Evolutionary conservation across 495 filamentous ascomycete genomes (phyloP), one percentile per base, ranked within the genome.

Genomic region (Penicillium macrosclerotiorum): DNA sequence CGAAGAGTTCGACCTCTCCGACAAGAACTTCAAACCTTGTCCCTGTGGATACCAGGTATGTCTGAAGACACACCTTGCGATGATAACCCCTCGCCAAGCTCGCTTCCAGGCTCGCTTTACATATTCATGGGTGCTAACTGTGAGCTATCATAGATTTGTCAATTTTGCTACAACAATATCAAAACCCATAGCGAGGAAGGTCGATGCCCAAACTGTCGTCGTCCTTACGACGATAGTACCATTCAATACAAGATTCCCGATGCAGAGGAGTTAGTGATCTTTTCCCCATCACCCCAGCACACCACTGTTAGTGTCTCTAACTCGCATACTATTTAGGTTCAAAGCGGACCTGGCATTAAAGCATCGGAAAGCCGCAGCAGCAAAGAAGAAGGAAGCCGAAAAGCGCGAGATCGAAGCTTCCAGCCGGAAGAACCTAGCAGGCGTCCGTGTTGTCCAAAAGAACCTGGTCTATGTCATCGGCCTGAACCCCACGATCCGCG

Each of bases 141-240:
- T 12, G 1, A 16, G 9, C 11, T 8, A 20, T 19, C 29, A 19
- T 30, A 98, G 92, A 89, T 99, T 59, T 99, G 94, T 66, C 94
- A 96, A 74, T 99, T 99, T 71, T 99, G 94, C 69, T 97, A 86
- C 74, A 95, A 99, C 73, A 97, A 97, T 56, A 93, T 99, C 67
- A 92, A 89, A 66, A 74, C 69, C 47, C 88, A 84, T 46, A 96
- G 91, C 51, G 85, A 96, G 77, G 96, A 96, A 62, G 90, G 90
- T 26, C 74, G 94, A 22, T 99, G 94, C 70, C 94, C 94, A 12
- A 95, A 95, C 59, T 99, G 94, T 68, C 83, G 94, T 60, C 78
- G 94, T 55, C 80, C 86, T 13, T 99, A 99, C 63, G 89, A 96
- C 65, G 94, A 99, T 40, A 89, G 91, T 62, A 93, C 88, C 18